These are phyloP conservation scores for Xylaria longipes DNA, from an alignment of 495 filamentous ascomycete species.

Conservation along the genomic window DNA sequence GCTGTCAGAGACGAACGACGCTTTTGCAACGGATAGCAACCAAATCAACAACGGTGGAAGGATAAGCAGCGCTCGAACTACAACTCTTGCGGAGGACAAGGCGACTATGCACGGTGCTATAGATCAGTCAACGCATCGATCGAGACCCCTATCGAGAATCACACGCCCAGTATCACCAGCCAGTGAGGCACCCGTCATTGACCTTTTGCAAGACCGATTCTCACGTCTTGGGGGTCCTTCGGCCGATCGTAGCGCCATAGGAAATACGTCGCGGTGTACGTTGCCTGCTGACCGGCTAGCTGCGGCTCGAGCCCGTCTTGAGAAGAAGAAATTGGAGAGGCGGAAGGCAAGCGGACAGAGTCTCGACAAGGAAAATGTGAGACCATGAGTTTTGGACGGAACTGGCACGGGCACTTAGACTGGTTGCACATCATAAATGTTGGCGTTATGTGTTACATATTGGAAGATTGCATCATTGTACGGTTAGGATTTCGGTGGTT, in stretches of 20 bases:
- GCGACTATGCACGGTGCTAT: constrained; percentile 27
- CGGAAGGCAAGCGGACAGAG: constrained; percentile 31
- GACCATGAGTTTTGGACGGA: constrained; percentile 30
- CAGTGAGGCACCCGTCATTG: constrained; percentile 36
- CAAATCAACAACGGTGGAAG: not conserved
- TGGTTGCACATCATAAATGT: not conserved
- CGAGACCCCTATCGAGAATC: constrained; percentile 41
- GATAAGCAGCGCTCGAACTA: constrained; percentile 19
- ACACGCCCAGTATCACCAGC: constrained; percentile 31
- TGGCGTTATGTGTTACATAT: constrained; percentile 2
- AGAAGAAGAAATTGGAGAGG: constrained; percentile 56
- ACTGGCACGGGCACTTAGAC: not conserved
- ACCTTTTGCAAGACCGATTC: constrained; percentile 52
- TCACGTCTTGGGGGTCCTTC: constrained; percentile 44
- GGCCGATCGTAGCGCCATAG: constrained; percentile 35
- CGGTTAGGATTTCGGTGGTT: not conserved
- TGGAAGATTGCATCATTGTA: not conserved
- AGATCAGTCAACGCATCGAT: constrained; percentile 29
- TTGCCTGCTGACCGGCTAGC: constrained; percentile 65
- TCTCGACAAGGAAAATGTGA: constrained; percentile 55
- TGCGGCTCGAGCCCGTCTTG: constrained; percentile 68
- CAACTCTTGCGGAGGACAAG: constrained; percentile 17
- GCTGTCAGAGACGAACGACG: constrained; percentile 8
- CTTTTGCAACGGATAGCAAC: not conserved
- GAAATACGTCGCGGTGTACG: constrained; percentile 49